Evolutionary conservation across 805 yeast species (phyloP).

Genomic region (Myxozyma neglecta): DNA sequence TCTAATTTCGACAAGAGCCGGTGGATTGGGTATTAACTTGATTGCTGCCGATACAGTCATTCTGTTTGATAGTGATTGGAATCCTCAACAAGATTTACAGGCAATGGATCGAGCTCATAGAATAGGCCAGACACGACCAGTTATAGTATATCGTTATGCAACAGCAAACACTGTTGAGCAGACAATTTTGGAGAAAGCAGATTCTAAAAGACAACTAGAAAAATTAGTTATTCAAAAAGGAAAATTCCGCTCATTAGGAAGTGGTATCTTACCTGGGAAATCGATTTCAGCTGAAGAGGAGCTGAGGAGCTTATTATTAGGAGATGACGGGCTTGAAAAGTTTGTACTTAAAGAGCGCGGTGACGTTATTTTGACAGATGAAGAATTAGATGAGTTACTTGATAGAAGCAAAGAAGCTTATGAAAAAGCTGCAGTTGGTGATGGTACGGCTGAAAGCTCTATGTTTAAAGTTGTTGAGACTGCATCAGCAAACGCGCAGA

Average conservation of each 20-base stretch:
- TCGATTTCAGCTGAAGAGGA: conserved; percentile 13
- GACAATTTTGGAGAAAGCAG: conserved; percentile 72
- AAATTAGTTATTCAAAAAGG: conserved; percentile 53
- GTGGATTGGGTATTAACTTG: conserved; percentile 88
- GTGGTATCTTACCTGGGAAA: neutral
- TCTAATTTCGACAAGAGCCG: conserved; percentile 85
- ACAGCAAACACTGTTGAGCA: conserved; percentile 82
- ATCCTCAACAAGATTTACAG: conserved; percentile 93
- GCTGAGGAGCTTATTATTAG: conserved; percentile 10
- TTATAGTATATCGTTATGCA: conserved; percentile 74
- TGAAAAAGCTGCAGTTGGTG: conserved; percentile 7
- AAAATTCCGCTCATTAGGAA: conserved; percentile 24
- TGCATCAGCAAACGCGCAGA: neutral
- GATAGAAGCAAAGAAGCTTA: conserved; percentile 28
- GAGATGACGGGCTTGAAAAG: conserved; percentile 17
- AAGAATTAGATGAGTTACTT: conserved; percentile 17
- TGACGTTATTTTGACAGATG: conserved; percentile 28
- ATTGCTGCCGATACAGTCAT: conserved; percentile 87
- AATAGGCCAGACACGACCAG: conserved; percentile 86
- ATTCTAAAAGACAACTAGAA: conserved; percentile 75
- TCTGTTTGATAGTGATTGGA: conserved; percentile 92
- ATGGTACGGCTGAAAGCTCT: neutral
- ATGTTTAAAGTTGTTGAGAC: conserved; percentile 18
- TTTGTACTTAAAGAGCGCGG: conserved; percentile 25
- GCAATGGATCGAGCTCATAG: conserved; percentile 96